A percentile compares a stretch with the other conserved stretches of the same genome.
These are phyloP conservation scores for Intubia oerlemansii DNA, from an alignment of 2,329 filamentous ascomycete genomes.

Conservation along the genomic window DNA sequence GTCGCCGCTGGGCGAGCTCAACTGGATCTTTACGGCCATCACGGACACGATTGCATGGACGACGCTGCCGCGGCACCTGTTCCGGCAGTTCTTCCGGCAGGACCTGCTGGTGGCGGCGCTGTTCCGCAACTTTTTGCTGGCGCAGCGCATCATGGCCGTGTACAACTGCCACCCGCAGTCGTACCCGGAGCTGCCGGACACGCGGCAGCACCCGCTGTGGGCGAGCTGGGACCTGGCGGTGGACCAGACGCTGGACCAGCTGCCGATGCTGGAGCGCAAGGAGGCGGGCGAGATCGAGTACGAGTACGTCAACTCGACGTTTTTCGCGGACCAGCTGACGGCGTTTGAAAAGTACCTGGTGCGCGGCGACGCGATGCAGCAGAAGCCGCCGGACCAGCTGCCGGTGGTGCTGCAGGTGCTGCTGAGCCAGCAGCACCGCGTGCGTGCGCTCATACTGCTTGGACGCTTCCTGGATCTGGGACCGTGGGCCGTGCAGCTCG, in stretches of 20 bases:
- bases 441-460: slow-evolving; percentile 75
- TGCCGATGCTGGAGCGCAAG: slow-evolving; percentile 66
- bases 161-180: slow-evolving; percentile 93
- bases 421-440: slow-evolving; percentile 81
- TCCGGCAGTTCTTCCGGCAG: slow-evolving; percentile 92
- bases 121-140: slow-evolving; percentile 87
- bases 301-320: slow-evolving; percentile 83
- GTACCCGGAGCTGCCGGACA: slow-evolving; percentile 78
- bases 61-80: slow-evolving; percentile 68
- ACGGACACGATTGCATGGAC: slow-evolving; percentile 99
- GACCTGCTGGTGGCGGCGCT: slow-evolving; percentile 97
- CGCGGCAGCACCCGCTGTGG: slow-evolving; percentile 87
- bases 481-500: slow-evolving; percentile 96
- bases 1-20: slow-evolving; percentile 85
- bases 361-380: slow-evolving; percentile 57
- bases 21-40: slow-evolving; percentile 99
- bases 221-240: slow-evolving; percentile 95
- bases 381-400: slow-evolving; percentile 80
- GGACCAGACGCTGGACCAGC: slow-evolving; percentile 78
- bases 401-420: slow-evolving; percentile 92
- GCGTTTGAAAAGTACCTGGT: slow-evolving; percentile 91
- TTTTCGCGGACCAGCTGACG: slow-evolving; percentile 92
- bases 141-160: slow-evolving; percentile 86
- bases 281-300: slow-evolving; percentile 57
- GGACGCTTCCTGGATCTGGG: slow-evolving; percentile 89